A percentile compares a stretch with the other conserved stretches of the same genome.
These are phyloP conservation scores for Oryza meridionalis DNA, from an alignment of 176 grass and related monocot species.

Conservation along the genomic window DNA sequence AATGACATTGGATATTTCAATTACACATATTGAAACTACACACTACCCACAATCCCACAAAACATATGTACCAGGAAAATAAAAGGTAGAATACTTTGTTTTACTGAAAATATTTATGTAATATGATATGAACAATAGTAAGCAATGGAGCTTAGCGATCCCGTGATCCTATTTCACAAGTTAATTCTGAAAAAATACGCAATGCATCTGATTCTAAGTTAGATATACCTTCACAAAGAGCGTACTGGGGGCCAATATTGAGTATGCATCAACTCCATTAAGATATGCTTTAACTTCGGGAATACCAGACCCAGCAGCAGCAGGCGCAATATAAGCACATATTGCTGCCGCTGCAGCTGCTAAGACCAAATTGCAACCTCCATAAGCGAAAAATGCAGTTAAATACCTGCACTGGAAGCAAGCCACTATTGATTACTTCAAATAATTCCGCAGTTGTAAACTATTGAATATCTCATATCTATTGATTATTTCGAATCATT, in stretches of 20 bases:
- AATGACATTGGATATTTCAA: not conserved
- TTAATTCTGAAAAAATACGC: not conserved
- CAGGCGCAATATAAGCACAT: conserved; percentile 89
- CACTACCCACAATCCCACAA: not conserved
- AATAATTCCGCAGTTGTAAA: conserved; percentile 18
- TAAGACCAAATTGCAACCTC: conserved; percentile 72
- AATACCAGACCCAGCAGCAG: conserved; percentile 96
- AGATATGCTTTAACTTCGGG: conserved; percentile 98
- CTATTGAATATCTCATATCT: not conserved
- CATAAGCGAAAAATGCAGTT: conserved; percentile 69
- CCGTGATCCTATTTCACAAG: not conserved
- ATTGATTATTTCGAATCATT: conserved; percentile 43
- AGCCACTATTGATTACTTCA: conserved; percentile 36
- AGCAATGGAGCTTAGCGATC: conserved; percentile 14
- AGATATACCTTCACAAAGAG: conserved; percentile 83
- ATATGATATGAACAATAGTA: not conserved
- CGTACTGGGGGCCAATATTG: conserved; percentile 85
- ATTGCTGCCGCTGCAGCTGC: conserved; percentile 66
- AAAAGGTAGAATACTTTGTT: not conserved
- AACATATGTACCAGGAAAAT: not conserved
- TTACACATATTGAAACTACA: not conserved
- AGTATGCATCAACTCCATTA: conserved; percentile 88
- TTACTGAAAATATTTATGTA: not conserved
- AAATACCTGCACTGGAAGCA: conserved; percentile 84
- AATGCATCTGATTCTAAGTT: not conserved